Percentiles rank a stretch among this genome's conserved stretches.
These are phyloP conservation scores for Pinus taeda DNA, from an alignment of 75 land plant species.

Conservation along the genomic window DNA sequence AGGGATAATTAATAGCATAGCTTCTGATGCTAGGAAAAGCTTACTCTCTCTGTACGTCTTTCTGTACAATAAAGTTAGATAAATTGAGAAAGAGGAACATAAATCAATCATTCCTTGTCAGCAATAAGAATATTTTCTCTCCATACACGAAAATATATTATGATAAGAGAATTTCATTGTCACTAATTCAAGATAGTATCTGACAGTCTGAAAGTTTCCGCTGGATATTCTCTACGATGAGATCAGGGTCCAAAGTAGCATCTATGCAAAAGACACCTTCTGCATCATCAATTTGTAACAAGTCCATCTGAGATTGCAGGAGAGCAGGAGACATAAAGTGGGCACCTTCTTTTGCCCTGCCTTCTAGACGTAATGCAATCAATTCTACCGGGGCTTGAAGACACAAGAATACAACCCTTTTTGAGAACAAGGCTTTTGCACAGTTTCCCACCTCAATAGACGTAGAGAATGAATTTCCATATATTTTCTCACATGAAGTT, in stretches of 20 bases:
- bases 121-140: too few relatives aligned
- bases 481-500: not conserved
- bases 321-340: constrained; percentile 80
- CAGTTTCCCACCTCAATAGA: not conserved
- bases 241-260: constrained; percentile 46
- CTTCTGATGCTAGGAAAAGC: not conserved
- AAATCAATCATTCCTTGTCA: not conserved
- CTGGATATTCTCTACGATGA: constrained; percentile 39
- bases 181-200: constrained; percentile 1
- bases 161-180: not conserved
- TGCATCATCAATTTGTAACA: constrained; percentile 51
- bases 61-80: not conserved
- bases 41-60: not conserved
- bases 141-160: not conserved
- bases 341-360: constrained; percentile 53
- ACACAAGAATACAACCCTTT: constrained; percentile 54
- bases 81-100: not conserved
- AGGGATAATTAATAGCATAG: not conserved
- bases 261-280: constrained; percentile 58
- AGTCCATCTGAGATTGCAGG: constrained; percentile 68
- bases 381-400: constrained; percentile 50
- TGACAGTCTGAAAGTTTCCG: not conserved
- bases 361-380: constrained; percentile 41
- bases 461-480: not conserved
- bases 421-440: not conserved